These are phyloP conservation scores for Ophiosphaerella herpotricha DNA, from an alignment of 2,329 filamentous ascomycete species.

Conservation along the genomic window DNA sequence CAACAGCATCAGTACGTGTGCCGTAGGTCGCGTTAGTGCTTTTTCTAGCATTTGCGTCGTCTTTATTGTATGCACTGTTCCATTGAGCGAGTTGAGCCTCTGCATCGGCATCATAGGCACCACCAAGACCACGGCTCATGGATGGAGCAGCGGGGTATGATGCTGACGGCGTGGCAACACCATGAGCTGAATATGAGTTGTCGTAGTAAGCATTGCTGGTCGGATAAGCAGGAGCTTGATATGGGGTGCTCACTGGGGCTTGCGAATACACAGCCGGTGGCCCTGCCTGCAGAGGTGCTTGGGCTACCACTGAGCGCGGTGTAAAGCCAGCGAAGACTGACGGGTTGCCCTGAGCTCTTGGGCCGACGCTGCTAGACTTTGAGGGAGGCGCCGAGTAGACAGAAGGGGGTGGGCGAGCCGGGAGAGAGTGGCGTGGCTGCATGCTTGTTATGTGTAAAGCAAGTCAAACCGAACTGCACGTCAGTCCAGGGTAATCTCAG, in stretches of 20 bases:
- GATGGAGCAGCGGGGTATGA: conserved; percentile 24
- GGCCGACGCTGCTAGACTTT: conserved; percentile 38
- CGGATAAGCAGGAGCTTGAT: conserved; percentile 47
- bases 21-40: conserved; percentile 49
- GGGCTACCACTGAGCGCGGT: conserved; percentile 59
- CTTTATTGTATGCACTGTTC: conserved; percentile 84
- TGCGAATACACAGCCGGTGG: conserved; percentile 44
- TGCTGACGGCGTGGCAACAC: conserved; percentile 43
- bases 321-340: conserved; percentile 61
- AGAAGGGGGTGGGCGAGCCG: conserved; percentile 74
- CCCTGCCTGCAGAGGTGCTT: conserved; percentile 43
- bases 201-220: conserved; percentile 52
- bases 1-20: conserved; percentile 38
- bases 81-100: conserved; percentile 93
- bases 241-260: conserved; percentile 48
- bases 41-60: conserved; percentile 54
- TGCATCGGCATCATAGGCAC: conserved; percentile 71
- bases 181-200: conserved; percentile 78
- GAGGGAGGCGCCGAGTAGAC: conserved; percentile 65
- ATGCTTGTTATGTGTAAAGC: conserved; percentile 22
- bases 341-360: conserved; percentile 30
- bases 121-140: conserved; percentile 38
- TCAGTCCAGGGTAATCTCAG: conserved; percentile 21
- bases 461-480: conserved; percentile 6
- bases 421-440: conserved; percentile 66